phyloP scores from a whole-genome alignment of 148 eudicot genomes.

The Euryodendron excelsum region DNA sequence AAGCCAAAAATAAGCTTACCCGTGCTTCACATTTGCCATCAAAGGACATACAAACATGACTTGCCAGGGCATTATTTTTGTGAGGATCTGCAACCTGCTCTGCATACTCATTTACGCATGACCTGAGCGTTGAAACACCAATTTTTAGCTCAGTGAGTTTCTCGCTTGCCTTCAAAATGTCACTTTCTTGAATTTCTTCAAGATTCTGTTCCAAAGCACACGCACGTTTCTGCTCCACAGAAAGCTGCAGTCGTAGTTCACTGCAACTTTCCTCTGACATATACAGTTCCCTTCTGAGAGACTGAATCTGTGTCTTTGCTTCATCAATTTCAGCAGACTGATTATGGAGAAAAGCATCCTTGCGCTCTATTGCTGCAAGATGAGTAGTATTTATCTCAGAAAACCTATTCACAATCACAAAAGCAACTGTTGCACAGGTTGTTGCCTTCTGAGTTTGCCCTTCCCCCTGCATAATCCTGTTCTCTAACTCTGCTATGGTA shows the following conservation, averaged over 20 bases:
- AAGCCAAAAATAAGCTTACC: slow-evolving; percentile 35
- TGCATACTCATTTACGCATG: slow-evolving; percentile 35
- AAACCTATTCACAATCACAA: slow-evolving; percentile 58
- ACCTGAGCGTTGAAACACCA: slow-evolving; percentile 46
- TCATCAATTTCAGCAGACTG: slow-evolving; percentile 38
- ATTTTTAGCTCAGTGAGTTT: slow-evolving; percentile 43
- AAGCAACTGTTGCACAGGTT: slow-evolving; percentile 65
- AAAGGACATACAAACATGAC: slow-evolving; percentile 9
- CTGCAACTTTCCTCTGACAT: slow-evolving; percentile 29
- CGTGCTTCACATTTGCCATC: slow-evolving; percentile 21
- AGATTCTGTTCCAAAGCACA: slow-evolving; percentile 31
- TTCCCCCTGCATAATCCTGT: slow-evolving; percentile 32
- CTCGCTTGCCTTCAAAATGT: slow-evolving; percentile 42
- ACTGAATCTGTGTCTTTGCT: slow-evolving; percentile 33
- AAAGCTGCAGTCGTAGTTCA: slow-evolving; percentile 31
- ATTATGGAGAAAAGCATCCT: slow-evolving; percentile 33
- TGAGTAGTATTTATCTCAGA: slow-evolving; percentile 48
- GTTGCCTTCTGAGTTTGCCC: slow-evolving; percentile 42
- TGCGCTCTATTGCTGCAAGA: slow-evolving; percentile 32
- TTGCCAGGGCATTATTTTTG: not conserved
- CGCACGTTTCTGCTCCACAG: slow-evolving; percentile 32
- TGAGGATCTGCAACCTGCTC: slow-evolving; percentile 14
- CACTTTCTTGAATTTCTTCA: slow-evolving; percentile 39
- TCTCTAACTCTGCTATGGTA: slow-evolving; percentile 37
- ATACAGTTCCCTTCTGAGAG: slow-evolving; percentile 37